Base-by-base conservation (phyloP, 2,329 filamentous ascomycete genomes). In the Hypoxylon sp. region DNA sequence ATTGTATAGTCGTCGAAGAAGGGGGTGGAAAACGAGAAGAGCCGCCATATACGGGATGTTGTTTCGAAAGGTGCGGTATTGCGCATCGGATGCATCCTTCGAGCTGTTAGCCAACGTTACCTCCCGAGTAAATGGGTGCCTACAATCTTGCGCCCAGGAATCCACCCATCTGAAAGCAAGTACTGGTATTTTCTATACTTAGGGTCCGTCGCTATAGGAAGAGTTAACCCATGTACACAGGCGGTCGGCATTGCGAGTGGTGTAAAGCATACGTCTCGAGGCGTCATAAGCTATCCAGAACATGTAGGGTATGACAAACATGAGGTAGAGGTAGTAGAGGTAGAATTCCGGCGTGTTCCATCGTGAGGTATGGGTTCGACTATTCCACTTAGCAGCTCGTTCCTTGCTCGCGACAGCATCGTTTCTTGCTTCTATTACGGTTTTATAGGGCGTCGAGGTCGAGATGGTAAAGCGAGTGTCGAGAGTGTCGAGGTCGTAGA, bases 321-420 rank as follows among this genome's bases (percentile, higher is more conserved):
- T 68, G 74, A 98, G 88, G 72, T 93, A 81, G 19, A 91, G 52
- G 73, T 90, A 92, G 82, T 99, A 98, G 59, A 94, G 74, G 78
- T 89, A 91, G 82, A 96, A 98, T 81, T 99, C 96, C 2, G 87
- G 86, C 0, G 94, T 97, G 24, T 86, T 88, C 95, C 95, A 99
- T 89, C 88, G 91, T 47, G 94, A 87, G 37, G 89, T 88, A 68
- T 87, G 84, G 61, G 79, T 85, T 75, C 79, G 78, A 46, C 76
- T 78, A 67, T 78, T 80, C 51, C 77, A 82, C 79, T 84, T 84
- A 72, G 82, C 79, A 61, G 79, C 79, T 72, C 79, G 76, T 66
- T 80, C 79, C 68, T 78, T 79, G 78, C 79, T 81, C 63, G 79
- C 75, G 63, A 74, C 73, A 29, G 82, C 75, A 69, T 87, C 83